Evolutionary conservation across 345 rosid genomes (phyloP), one percentile per base, ranked within the genome.

Genomic region (Boechera stricta): DNA sequence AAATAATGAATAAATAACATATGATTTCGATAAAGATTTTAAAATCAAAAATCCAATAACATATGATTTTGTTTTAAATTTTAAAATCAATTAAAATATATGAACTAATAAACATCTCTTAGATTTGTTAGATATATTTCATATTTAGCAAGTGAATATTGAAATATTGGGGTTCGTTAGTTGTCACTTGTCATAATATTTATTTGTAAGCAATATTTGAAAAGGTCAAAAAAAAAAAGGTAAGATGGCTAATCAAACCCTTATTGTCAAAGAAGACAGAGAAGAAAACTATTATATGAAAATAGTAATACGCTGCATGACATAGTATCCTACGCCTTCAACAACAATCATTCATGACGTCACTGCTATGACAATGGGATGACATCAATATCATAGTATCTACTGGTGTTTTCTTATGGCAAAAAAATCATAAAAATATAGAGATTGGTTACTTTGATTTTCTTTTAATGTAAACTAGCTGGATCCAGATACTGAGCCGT

Each of bases 261-360:
- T 31, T 49, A 16, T 28, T 26, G 38, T 21, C 24, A 21, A 21
- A 21, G 24, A 21, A 21, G 24, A 21, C 24, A 21, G 24, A 21
- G 24, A 21, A 21, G 24, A 21, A 21, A 21, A 21, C 24, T 21
- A 21, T 21, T 21, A 21, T 21, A 21, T 21, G 24, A 21, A 21
- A 21, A 21, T 21, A 21, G 21, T 21, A 21, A 21, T 21, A 21
- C 21, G 21, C 21, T n/a, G 52, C 0, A n/a, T 47, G 24, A 47
- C 52, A n/a, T n/a, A n/a, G 52, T 47, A 44, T 13, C 41, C 41
- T 13, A 28, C 39, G 39, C 16, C 10, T 18, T 31, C 10, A n/a
- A 16, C 56, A 51, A 2, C 51, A 39, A 48, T 61, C 51, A 72
- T 47, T 38, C 3, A 16, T 61, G 76, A 72, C 60, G 51, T 72